Percentiles rank a stretch among this genome's conserved stretches.
Conservation (phyloP, 768 basidiomycete species). For the Podaxis sp. region DNA sequence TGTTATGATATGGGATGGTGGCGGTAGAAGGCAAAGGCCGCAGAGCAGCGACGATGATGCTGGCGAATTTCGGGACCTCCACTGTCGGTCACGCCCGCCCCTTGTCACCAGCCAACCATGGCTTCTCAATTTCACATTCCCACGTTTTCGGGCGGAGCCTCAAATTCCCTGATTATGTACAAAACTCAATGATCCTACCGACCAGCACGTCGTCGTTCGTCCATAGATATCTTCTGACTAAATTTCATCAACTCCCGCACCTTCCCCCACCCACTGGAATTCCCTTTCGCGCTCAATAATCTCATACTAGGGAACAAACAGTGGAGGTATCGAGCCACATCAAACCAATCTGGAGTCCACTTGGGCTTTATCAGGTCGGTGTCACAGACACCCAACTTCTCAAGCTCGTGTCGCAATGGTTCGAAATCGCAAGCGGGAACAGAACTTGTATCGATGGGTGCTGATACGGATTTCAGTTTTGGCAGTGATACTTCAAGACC, state of each 20-base stretch:
- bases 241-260: not conserved
- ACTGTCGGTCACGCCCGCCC: slow-evolving; percentile 32
- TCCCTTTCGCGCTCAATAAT: not conserved
- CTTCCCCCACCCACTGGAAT: not conserved
- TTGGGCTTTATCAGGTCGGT: not conserved
- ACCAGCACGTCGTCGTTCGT: not conserved
- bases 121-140: slow-evolving; percentile 36
- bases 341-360: not conserved
- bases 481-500: not conserved
- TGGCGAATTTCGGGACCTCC: slow-evolving; percentile 29
- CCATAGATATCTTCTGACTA: not conserved
- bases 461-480: not conserved
- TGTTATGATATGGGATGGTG: slow-evolving; percentile 19
- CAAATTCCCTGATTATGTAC: slow-evolving; percentile 1
- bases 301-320: not conserved
- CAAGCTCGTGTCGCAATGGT: not conserved
- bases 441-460: not conserved
- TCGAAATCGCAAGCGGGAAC: not conserved
- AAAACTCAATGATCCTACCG: not conserved
- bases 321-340: not conserved
- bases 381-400: not conserved
- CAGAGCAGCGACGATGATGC: slow-evolving; percentile 20
- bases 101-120: slow-evolving; percentile 36
- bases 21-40: slow-evolving; percentile 28
- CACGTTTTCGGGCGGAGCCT: slow-evolving; percentile 29